phyloP scores from a whole-genome alignment of 148 eudicot species.

The Fagopyrum esculentum region DNA sequence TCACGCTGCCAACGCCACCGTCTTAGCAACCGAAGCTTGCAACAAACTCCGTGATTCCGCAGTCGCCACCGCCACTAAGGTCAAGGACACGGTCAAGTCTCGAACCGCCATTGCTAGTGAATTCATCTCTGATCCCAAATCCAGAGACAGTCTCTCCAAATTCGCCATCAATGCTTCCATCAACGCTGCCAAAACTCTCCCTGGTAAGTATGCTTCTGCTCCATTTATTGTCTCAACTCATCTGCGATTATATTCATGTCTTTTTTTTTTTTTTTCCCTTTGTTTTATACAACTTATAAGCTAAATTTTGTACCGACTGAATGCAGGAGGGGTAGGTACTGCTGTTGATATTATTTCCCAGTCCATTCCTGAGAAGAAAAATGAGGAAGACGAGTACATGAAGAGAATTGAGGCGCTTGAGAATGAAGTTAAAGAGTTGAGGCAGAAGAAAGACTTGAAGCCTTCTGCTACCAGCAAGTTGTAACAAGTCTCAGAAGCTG shows the following conservation, averaged over 20 bases:
- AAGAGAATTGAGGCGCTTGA: not conserved
- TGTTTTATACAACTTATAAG: too few relatives aligned
- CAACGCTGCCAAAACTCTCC: not conserved
- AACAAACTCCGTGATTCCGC: not conserved
- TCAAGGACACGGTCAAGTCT: not conserved
- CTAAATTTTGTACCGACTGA: not conserved
- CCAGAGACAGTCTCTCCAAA: slow-evolving; percentile 1
- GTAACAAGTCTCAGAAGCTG: not conserved
- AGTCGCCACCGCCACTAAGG: not conserved
- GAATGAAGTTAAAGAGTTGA: not conserved
- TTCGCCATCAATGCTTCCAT: not conserved
- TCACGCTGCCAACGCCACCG: not conserved
- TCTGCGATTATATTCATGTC: too few relatives aligned
- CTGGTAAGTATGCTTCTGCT: not conserved
- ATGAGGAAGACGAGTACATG: not conserved
- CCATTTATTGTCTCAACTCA: not conserved
- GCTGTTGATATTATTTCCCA: slow-evolving; percentile 1
- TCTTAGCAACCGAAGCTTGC: slow-evolving; percentile 4
- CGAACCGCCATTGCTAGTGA: not conserved
- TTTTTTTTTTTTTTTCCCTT: not conserved
- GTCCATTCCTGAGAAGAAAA: not conserved
- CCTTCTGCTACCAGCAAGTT: not conserved
- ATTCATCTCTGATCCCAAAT: not conserved
- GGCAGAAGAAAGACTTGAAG: not conserved
- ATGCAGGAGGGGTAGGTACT: slow-evolving; percentile 1